Conservation (phyloP, 257 asterid species). For the Plantago elongata region DNA sequence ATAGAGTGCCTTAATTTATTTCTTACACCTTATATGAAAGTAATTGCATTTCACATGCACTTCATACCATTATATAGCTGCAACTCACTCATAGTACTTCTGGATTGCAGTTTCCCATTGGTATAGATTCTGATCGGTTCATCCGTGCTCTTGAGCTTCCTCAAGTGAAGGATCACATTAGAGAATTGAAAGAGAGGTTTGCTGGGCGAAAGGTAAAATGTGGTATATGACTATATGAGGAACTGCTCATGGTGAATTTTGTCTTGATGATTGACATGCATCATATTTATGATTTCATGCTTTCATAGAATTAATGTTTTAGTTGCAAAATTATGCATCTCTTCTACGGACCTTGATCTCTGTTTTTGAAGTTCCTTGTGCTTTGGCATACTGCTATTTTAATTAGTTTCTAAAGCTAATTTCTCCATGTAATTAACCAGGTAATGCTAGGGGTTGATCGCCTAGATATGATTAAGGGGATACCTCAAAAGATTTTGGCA, state of each 20-base stretch:
- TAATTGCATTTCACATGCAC: slow-evolving; percentile 6
- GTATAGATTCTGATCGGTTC: slow-evolving; percentile 88
- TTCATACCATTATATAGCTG: neutral
- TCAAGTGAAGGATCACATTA: slow-evolving; percentile 60
- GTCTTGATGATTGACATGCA: neutral
- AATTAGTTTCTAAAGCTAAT: slow-evolving; percentile 4
- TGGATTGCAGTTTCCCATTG: slow-evolving; percentile 83
- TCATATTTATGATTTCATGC: neutral
- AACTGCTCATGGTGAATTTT: neutral
- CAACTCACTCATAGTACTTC: slow-evolving; percentile 24
- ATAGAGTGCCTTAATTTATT: slow-evolving; percentile 12
- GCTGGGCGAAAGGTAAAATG: slow-evolving; percentile 73
- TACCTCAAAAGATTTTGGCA: slow-evolving; percentile 90
- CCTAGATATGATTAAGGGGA: slow-evolving; percentile 89
- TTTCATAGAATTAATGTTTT: slow-evolving; percentile 1
- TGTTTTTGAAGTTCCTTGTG: neutral
- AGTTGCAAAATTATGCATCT: neutral
- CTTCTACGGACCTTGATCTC: slow-evolving; percentile 6
- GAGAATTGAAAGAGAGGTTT: slow-evolving; percentile 77
- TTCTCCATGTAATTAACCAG: slow-evolving; percentile 31
- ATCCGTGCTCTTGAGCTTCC: slow-evolving; percentile 83
- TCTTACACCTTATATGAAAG: slow-evolving; percentile 16
- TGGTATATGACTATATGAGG: neutral
- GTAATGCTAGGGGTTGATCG: slow-evolving; percentile 96
- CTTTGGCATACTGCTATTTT: slow-evolving; percentile 4